Percentiles rank a stretch among this genome's conserved stretches.
These are phyloP conservation scores for Baffinella frigidus DNA, from an alignment of 208 protist species.

Conservation along the genomic window DNA sequence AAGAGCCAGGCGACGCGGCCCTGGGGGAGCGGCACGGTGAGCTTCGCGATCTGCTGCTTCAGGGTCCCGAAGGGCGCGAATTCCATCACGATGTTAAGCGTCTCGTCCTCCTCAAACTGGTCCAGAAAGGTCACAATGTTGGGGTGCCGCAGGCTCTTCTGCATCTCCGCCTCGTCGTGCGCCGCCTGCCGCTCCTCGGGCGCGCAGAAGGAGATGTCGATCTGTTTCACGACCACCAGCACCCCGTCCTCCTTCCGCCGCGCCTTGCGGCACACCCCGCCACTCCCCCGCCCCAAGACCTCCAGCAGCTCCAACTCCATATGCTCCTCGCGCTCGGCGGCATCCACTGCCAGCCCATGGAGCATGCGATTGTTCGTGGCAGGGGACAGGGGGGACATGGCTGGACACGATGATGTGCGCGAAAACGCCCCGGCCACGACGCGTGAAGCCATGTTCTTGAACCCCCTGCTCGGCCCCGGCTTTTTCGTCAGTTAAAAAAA, in stretches of 20 bases:
- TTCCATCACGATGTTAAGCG: slow-evolving; percentile 58
- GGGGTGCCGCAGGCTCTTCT: not conserved
- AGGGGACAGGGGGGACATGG: too few species aligned
- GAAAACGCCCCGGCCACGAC: too few species aligned
- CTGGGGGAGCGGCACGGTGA: not conserved
- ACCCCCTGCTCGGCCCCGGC: too few species aligned
- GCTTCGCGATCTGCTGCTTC: slow-evolving; percentile 16
- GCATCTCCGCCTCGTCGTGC: not conserved
- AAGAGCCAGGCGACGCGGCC: not conserved
- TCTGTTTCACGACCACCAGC: slow-evolving; percentile 34
- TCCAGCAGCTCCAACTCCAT: slow-evolving; percentile 31
- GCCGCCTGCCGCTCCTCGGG: slow-evolving; percentile 9
- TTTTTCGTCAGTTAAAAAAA: too few species aligned
- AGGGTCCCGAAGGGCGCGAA: slow-evolving; percentile 43
- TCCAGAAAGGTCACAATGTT: slow-evolving; percentile 41
- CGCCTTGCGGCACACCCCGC: slow-evolving; percentile 49
- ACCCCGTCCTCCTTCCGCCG: not conserved
- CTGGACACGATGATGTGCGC: too few species aligned
- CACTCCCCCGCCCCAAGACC: slow-evolving; percentile 5
- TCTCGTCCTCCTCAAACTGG: slow-evolving; percentile 20
- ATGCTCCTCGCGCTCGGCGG: too few species aligned
- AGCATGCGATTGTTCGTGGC: too few species aligned
- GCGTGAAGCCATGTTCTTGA: too few species aligned
- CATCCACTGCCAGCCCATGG: too few species aligned
- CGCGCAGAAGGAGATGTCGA: slow-evolving; percentile 38